Conservation (phyloP, 2,329 filamentous ascomycete genomes). For the Alternaria triticina region DNA sequence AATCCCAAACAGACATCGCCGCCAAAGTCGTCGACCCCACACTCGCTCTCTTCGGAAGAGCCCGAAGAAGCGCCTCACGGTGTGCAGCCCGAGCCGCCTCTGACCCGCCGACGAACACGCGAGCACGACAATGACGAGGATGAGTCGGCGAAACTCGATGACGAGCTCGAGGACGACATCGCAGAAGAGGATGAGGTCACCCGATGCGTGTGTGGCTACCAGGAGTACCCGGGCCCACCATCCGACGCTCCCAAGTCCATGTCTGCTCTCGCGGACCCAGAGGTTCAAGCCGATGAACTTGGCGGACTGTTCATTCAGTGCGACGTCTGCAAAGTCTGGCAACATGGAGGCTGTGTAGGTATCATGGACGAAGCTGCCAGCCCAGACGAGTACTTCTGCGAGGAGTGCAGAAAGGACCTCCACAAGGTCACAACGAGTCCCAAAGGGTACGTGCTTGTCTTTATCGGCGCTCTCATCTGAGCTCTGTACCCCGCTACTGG, state of each 20-base stretch:
- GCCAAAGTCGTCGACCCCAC: conserved; percentile 76
- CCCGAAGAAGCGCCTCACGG: conserved; percentile 62
- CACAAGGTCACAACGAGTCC: conserved; percentile 81
- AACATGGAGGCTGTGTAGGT: conserved; percentile 96
- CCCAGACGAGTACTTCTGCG: conserved; percentile 97
- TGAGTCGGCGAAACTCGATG: conserved; percentile 55
- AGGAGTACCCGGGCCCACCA: conserved; percentile 88
- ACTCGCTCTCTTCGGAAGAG: conserved; percentile 73
- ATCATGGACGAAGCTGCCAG: conserved; percentile 93
- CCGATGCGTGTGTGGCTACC: conserved; percentile 90
- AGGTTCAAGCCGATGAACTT: conserved; percentile 69
- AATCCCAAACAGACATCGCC: conserved; percentile 75
- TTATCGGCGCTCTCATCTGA: conserved; percentile 12
- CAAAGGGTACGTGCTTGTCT: conserved; percentile 74
- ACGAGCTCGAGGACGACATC: conserved; percentile 68
- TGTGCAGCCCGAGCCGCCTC: conserved; percentile 66
- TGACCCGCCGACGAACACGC: conserved; percentile 80
- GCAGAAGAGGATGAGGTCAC: conserved; percentile 82
- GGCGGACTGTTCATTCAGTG: conserved; percentile 98
- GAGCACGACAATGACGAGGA: conserved; percentile 70
- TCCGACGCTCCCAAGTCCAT: conserved; percentile 61
- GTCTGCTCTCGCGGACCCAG: conserved; percentile 64
- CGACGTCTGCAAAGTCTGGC: conserved; percentile 97
- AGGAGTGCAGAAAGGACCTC: conserved; percentile 88
- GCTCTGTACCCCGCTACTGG: not conserved